Evolutionary conservation across 305 asterid genomes (phyloP).

Genomic region (Andrographis paniculata): DNA sequence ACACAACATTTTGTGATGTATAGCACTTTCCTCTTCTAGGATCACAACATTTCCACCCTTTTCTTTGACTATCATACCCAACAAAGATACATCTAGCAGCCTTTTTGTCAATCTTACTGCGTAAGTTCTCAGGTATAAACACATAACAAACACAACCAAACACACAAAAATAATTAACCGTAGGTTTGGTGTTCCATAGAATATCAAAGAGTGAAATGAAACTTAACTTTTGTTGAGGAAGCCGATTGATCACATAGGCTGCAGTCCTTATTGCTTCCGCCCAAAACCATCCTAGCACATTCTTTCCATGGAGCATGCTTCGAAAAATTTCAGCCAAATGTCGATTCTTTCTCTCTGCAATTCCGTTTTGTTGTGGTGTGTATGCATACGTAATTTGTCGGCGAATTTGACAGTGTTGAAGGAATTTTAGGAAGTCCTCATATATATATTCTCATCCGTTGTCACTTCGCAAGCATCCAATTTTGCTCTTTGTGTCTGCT

Average conservation of each 20-base stretch:
- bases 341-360: conserved; percentile 4
- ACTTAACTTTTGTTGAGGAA: too few species aligned
- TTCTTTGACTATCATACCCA: neutral
- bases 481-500: neutral
- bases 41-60: conserved; percentile 6
- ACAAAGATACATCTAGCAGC: neutral
- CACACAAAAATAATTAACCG: too few species aligned
- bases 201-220: too few species aligned
- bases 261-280: neutral
- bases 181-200: too few species aligned
- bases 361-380: conserved; percentile 7
- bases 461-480: neutral
- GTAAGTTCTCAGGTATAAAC: neutral
- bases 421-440: neutral
- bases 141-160: too few species aligned
- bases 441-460: neutral
- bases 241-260: neutral
- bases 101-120: too few species aligned
- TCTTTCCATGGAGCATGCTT: conserved; percentile 7
- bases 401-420: neutral
- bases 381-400: neutral
- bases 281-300: conserved; percentile 6
- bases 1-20: conserved; percentile 9
- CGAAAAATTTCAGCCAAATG: neutral
- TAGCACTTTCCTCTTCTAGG: neutral